These are phyloP conservation scores for Lodderomyces orthopsilosis DNA, from an alignment of 1,139 yeast genomes.

Conservation along the genomic window DNA sequence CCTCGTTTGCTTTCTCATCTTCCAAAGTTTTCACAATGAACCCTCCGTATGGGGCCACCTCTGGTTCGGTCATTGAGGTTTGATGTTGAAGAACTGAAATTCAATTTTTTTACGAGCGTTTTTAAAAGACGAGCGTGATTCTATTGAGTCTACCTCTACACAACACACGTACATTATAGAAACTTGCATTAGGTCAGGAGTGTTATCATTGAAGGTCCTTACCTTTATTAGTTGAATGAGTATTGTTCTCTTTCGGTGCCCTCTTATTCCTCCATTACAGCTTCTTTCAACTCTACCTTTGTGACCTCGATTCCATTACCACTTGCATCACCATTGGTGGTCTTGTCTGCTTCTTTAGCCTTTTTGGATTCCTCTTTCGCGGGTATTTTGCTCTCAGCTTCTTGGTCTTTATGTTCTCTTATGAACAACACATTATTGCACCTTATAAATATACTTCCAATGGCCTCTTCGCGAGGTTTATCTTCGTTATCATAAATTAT, in stretches of 20 bases:
- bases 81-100: neutral
- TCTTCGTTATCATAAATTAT: slow-evolving; percentile 41
- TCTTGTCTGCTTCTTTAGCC: slow-evolving; percentile 1
- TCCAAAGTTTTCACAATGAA: slow-evolving; percentile 39
- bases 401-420: slow-evolving; percentile 29
- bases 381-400: neutral
- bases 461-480: slow-evolving; percentile 47
- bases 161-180: no score
- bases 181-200: no score
- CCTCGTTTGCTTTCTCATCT: slow-evolving; percentile 35
- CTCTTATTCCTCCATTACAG: slow-evolving; percentile 3
- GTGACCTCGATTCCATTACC: neutral
- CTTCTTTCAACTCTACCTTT: slow-evolving; percentile 3
- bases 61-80: slow-evolving; percentile 28
- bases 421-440: slow-evolving; percentile 77
- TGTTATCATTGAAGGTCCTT: no score
- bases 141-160: no score
- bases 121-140: no score
- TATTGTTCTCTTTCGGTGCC: no score
- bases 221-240: no score
- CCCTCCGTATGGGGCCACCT: slow-evolving; percentile 45
- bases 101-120: slow-evolving; percentile 2
- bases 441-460: slow-evolving; percentile 84
- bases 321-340: neutral
- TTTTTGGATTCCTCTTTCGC: neutral